phyloP scores from a whole-genome alignment of 257 asterid genomes.

The Solanum chmielewskii region DNA sequence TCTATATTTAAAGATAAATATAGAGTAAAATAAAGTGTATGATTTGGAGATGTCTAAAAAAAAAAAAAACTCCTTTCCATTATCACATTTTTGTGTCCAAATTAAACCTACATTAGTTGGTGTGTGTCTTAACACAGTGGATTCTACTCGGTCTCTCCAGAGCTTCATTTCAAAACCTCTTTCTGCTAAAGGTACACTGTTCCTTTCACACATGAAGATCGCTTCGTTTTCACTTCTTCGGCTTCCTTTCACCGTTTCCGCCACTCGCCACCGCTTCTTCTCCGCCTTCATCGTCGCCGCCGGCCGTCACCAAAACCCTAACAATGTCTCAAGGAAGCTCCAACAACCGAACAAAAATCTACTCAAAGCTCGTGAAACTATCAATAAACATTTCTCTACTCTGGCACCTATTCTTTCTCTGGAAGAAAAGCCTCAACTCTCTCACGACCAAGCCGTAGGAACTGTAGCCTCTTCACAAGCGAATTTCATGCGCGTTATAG shows the following conservation, averaged over 20 bases:
- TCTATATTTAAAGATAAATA: too few relatives aligned
- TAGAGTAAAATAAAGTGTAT: too few relatives aligned
- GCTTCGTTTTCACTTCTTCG: conserved; percentile 17
- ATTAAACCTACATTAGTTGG: neutral
- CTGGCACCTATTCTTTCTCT: conserved; percentile 58
- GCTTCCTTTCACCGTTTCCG: conserved; percentile 13
- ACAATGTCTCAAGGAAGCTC: conserved; percentile 38
- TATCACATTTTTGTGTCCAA: neutral
- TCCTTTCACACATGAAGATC: conserved; percentile 13
- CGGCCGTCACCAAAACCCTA: conserved; percentile 20
- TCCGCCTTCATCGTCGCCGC: conserved; percentile 22
- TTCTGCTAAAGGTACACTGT: neutral
- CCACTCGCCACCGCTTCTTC: conserved; percentile 17
- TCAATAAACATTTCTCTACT: conserved; percentile 42
- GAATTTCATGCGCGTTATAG: conserved; percentile 92
- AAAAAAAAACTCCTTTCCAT: too few relatives aligned
- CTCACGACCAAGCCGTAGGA: conserved; percentile 76
- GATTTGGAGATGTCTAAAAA: too few relatives aligned
- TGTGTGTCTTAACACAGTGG: neutral
- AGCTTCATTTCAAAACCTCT: neutral
- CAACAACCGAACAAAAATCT: conserved; percentile 52
- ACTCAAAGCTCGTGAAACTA: conserved; percentile 60
- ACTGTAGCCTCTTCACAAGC: conserved; percentile 81
- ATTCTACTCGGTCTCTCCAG: neutral
- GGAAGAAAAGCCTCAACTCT: conserved; percentile 33